These are phyloP conservation scores for Cruciata laevipes DNA, from an alignment of 257 asterid species.

Conservation along the genomic window DNA sequence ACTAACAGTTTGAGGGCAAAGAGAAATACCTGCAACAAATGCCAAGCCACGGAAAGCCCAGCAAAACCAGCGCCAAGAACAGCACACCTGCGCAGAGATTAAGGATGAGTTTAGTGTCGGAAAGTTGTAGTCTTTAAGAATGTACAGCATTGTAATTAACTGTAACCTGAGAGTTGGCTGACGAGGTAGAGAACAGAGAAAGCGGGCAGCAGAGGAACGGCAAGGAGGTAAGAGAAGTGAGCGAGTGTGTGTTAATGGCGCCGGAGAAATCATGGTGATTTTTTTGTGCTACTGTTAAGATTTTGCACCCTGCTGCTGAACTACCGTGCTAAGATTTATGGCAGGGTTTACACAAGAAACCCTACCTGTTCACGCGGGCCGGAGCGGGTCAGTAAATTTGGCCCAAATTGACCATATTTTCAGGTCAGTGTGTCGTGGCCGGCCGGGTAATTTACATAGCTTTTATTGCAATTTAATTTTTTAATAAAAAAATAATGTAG, in stretches of 20 bases:
- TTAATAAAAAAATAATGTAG: too few relatives aligned
- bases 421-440: too few relatives aligned
- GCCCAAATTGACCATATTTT: too few relatives aligned
- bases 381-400: too few relatives aligned
- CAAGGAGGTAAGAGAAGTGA: conserved; percentile 4
- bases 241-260: not conserved
- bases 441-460: too few relatives aligned
- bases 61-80: conserved; percentile 99
- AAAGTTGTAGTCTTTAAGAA: not conserved
- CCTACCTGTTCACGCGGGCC: too few relatives aligned
- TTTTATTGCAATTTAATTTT: too few relatives aligned
- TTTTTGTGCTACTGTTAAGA: not conserved
- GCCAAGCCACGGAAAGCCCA: conserved; percentile 89
- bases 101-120: not conserved
- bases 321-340: not conserved
- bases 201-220: conserved; percentile 15
- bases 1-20: not conserved
- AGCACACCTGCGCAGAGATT: conserved; percentile 50
- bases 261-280: not conserved
- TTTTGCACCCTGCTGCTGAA: not conserved
- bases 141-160: not conserved
- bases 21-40: conserved; percentile 62
- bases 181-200: conserved; percentile 20
- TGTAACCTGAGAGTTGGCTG: conserved; percentile 29
- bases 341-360: too few relatives aligned